Evolutionary conservation across 306 rosid genomes (phyloP).

Genomic region (Canavalia gladiata): DNA sequence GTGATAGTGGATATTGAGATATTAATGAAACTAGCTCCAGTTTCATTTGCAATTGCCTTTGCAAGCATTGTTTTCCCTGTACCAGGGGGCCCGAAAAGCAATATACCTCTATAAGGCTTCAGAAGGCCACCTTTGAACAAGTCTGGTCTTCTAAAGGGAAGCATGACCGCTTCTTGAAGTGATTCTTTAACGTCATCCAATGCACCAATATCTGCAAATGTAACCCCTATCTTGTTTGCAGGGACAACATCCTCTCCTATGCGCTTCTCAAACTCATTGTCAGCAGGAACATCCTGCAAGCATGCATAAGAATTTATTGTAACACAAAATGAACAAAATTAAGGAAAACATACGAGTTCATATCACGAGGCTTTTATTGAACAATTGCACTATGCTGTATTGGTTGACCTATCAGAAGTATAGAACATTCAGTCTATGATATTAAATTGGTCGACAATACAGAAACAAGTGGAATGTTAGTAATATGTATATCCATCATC

Average conservation of each 20-base stretch:
- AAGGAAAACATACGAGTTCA: constrained; percentile 29
- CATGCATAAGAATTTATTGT: constrained; percentile 26
- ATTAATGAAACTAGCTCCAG: constrained; percentile 76
- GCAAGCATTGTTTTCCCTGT: constrained; percentile 84
- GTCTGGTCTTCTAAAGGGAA: constrained; percentile 77
- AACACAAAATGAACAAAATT: neutral
- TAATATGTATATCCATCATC: neutral
- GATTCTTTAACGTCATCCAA: constrained; percentile 69
- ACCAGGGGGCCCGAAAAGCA: constrained; percentile 81
- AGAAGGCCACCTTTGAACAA: constrained; percentile 83
- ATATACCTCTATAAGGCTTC: constrained; percentile 77
- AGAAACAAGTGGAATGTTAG: neutral
- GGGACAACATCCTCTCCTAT: constrained; percentile 73
- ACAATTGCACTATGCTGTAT: neutral
- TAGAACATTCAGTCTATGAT: constrained; percentile 3
- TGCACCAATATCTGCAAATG: constrained; percentile 76
- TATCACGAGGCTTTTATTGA: neutral
- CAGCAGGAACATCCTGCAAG: constrained; percentile 69
- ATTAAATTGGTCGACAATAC: neutral
- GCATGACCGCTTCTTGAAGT: constrained; percentile 76
- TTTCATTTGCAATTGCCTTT: constrained; percentile 78
- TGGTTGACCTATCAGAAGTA: constrained; percentile 13
- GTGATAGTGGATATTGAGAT: constrained; percentile 80
- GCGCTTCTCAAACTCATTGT: constrained; percentile 81
- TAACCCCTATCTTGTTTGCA: constrained; percentile 71